Evolutionary conservation across 495 filamentous ascomycete species (phyloP).

Genomic region (Hypoxylon intermedium): DNA sequence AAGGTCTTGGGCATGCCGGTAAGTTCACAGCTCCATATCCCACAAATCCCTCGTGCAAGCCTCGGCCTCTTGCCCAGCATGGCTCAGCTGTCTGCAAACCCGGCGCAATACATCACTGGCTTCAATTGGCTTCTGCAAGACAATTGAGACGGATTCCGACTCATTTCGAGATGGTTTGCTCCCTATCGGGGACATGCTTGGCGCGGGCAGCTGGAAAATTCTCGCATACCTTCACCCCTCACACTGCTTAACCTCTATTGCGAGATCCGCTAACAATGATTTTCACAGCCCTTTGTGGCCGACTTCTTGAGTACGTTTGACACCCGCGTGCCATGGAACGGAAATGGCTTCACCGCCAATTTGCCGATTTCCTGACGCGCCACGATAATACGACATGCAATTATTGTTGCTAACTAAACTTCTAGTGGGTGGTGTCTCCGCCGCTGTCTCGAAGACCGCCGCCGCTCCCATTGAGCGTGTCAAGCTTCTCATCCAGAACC

Average conservation of each 20-base stretch:
- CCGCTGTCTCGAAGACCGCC: slow-evolving; percentile 99
- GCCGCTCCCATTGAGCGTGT: slow-evolving; percentile 99
- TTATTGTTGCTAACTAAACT: slow-evolving; percentile 36
- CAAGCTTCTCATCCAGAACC: slow-evolving; percentile 99
- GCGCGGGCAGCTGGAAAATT: slow-evolving; percentile 33
- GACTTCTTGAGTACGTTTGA: slow-evolving; percentile 95
- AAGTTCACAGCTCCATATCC: slow-evolving; percentile 47
- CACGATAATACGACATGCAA: slow-evolving; percentile 20
- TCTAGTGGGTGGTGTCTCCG: slow-evolving; percentile 98
- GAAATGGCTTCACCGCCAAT: slow-evolving; percentile 1
- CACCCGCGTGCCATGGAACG: slow-evolving; percentile 10
- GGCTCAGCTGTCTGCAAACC: slow-evolving; percentile 20
- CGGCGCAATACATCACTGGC: slow-evolving; percentile 32
- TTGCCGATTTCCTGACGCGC: slow-evolving; percentile 24
- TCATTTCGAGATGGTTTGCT: slow-evolving; percentile 30
- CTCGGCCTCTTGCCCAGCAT: slow-evolving; percentile 48
- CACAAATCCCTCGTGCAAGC: slow-evolving; percentile 45
- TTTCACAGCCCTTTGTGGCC: slow-evolving; percentile 72
- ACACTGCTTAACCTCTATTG: slow-evolving; percentile 13
- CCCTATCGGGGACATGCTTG: slow-evolving; percentile 21
- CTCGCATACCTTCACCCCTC: slow-evolving; percentile 33
- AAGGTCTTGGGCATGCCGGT: slow-evolving; percentile 88
- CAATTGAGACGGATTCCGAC: slow-evolving; percentile 27
- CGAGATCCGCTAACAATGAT: slow-evolving; percentile 37
- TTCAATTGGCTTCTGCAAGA: slow-evolving; percentile 40